phyloP scores from a whole-genome alignment of 2,329 filamentous ascomycete genomes.

The Arthrobotrys conoides region DNA sequence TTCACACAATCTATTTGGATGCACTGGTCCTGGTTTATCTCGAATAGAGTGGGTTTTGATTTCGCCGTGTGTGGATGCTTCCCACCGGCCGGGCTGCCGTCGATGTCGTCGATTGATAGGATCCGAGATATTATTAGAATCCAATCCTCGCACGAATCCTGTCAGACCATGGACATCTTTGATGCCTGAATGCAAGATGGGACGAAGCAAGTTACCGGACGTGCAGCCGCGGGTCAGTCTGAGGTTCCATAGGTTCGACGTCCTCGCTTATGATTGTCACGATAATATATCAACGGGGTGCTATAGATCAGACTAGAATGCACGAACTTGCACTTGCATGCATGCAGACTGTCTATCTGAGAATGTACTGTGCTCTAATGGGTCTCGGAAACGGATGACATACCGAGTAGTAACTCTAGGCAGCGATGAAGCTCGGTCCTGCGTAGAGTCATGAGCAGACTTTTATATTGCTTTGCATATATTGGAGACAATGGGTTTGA shows the following conservation, averaged over 20 bases:
- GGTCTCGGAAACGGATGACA: slow-evolving; percentile 25
- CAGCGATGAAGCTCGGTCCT: slow-evolving; percentile 45
- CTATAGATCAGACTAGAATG: slow-evolving; percentile 41
- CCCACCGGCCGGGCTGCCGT: slow-evolving; percentile 22
- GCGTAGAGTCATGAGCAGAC: slow-evolving; percentile 30
- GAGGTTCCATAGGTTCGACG: slow-evolving; percentile 42
- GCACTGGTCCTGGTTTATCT: slow-evolving; percentile 60
- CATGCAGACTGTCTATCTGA: slow-evolving; percentile 36
- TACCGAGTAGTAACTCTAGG: slow-evolving; percentile 41
- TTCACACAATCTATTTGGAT: slow-evolving; percentile 40
- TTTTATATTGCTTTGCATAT: slow-evolving; percentile 50
- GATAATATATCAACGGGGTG: slow-evolving; percentile 33
- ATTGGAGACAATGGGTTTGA: slow-evolving; percentile 39
- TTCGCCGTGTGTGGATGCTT: slow-evolving; percentile 24
- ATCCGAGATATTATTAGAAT: slow-evolving; percentile 61
- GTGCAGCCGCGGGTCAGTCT: slow-evolving; percentile 23
- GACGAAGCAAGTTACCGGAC: slow-evolving; percentile 48
- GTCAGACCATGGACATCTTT: slow-evolving; percentile 21
- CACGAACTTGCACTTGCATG: slow-evolving; percentile 9
- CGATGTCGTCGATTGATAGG: slow-evolving; percentile 20
- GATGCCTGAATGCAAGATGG: slow-evolving; percentile 49
- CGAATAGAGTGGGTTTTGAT: slow-evolving; percentile 56
- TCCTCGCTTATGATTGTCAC: slow-evolving; percentile 31
- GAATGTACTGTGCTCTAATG: slow-evolving; percentile 17
- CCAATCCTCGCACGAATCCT: slow-evolving; percentile 37